These are phyloP conservation scores for Neonectria magnoliae DNA, from an alignment of 2,329 filamentous ascomycete species.

Conservation along the genomic window DNA sequence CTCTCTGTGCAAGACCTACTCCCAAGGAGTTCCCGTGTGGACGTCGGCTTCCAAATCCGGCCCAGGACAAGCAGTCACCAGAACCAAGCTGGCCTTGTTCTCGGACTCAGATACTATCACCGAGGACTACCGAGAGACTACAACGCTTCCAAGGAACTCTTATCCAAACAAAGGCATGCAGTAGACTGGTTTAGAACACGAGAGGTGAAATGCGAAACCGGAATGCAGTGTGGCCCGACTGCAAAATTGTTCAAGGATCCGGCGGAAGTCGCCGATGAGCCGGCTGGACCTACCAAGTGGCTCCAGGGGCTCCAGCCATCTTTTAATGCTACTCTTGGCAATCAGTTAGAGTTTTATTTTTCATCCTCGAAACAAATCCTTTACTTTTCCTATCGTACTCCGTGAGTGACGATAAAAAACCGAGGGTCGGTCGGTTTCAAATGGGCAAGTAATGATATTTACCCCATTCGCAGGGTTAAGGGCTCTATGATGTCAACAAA, in stretches of 20 bases:
- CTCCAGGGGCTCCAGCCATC: background rate
- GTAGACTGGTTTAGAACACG: background rate
- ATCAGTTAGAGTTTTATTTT: background rate
- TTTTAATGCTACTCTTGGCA: background rate
- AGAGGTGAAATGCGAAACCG: background rate
- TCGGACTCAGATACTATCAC: background rate
- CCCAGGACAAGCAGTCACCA: background rate
- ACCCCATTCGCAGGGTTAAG: background rate
- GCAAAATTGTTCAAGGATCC: background rate
- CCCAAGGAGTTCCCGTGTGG: background rate
- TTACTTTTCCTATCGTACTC: background rate
- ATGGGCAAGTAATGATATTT: background rate
- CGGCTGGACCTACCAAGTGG: background rate
- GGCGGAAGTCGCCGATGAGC: background rate
- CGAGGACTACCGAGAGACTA: background rate
- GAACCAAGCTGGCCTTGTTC: background rate
- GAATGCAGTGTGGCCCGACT: background rate
- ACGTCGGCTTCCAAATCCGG: background rate
- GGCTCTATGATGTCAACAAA: background rate
- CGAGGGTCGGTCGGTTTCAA: background rate
- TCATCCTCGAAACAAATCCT: background rate
- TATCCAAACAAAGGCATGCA: too few relatives aligned
- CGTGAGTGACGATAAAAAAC: background rate
- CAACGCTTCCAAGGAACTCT: too few relatives aligned
- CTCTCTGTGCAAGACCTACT: background rate